Evolutionary conservation across 2,329 filamentous ascomycete genomes (phyloP), one percentile per base, ranked within the genome.

Genomic region (Penicillium sp.): DNA sequence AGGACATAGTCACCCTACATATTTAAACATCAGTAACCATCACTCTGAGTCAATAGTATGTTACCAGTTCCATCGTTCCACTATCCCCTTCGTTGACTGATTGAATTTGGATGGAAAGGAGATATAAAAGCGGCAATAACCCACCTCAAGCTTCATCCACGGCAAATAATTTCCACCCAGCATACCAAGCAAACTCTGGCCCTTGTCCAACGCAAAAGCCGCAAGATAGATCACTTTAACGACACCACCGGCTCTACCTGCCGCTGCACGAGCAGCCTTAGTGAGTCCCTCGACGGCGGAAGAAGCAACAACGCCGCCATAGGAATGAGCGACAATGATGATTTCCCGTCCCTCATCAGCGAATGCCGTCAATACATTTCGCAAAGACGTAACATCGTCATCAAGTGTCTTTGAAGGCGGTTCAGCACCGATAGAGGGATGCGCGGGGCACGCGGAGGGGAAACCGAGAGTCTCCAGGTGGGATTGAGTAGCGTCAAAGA

Each of bases 131-230:
- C 4, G 15, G n/a, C 6, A 6, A 18, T 10, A 15, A 49, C 54
- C 15, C 29, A 69, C 53, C 17, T 66, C 58, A 23, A 63, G 57
- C 9, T 56, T 49, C 50, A 62, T 62, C 56, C 53, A 62, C 0
- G 56, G 57, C 13, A 59, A 36, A 49, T 34, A 52, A 1, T 58
- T 37, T 4, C 63, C 63, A 6, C 64, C 62, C 6, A 67, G 41
- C n/a, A 60, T 59, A 44, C 64, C 67, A 42, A 65, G 41, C 30
- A 75, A 55, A 40, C 65, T 70, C 13, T 62, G 36, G 0, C 70
- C 72, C 43, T 68, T 62, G 7, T 67, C 66, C n/a, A 71, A 45
- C 4, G 70, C 64, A 47, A 75, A 75, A 0, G 68, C 68, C 43
- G 67, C 63, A 33, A 71, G 56, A 32, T 68, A 72, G n/a, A 66